These are phyloP conservation scores for Cicer yamashitae DNA, from an alignment of 306 rosid genomes.

Conservation along the genomic window DNA sequence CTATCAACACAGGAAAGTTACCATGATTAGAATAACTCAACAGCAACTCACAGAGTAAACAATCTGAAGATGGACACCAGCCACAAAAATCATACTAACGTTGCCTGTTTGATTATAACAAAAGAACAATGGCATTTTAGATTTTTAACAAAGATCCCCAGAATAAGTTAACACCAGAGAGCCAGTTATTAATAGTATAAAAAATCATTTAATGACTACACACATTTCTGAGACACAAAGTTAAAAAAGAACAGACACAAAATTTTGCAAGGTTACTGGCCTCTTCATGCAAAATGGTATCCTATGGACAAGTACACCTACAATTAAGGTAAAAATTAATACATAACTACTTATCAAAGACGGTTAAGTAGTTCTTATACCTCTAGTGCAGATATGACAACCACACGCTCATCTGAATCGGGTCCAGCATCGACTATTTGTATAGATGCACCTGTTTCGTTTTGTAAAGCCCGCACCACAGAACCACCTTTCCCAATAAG, in stretches of 20 bases:
- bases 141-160: constrained; percentile 31
- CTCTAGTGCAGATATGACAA: constrained; percentile 84
- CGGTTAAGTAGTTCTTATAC: constrained; percentile 50
- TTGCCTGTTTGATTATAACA: constrained; percentile 43
- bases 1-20: constrained; percentile 43
- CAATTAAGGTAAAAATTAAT: neutral
- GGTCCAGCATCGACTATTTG: constrained; percentile 76
- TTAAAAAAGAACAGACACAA: constrained; percentile 15
- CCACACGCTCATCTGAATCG: constrained; percentile 81
- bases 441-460: constrained; percentile 84
- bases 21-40: constrained; percentile 44
- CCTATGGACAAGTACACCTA: constrained; percentile 1
- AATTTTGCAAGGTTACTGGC: constrained; percentile 9
- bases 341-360: constrained; percentile 32
- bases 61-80: constrained; percentile 48
- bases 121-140: constrained; percentile 46
- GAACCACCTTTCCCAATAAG: constrained; percentile 94
- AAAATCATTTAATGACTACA: constrained; percentile 3
- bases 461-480: constrained; percentile 73
- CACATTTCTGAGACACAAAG: constrained; percentile 31
- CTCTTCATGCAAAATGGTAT: constrained; percentile 9
- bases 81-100: constrained; percentile 37
- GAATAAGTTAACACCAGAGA: constrained; percentile 34
- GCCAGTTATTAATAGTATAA: constrained; percentile 32
- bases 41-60: constrained; percentile 48